Conservation (phyloP, 192 early-diverging fungal genomes). For the Rhizophagus sp. region DNA sequence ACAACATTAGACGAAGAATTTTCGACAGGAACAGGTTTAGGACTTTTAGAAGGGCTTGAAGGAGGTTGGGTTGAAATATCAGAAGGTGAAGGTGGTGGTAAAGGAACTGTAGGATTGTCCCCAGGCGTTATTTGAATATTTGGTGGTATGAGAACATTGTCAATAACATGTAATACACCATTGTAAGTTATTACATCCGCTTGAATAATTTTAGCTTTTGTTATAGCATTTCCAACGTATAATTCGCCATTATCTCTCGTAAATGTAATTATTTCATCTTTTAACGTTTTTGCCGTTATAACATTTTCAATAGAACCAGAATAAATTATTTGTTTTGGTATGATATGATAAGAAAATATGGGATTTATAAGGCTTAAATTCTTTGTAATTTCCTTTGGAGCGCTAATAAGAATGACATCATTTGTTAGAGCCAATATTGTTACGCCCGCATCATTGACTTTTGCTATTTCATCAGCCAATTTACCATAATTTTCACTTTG, state of each 20-base stretch:
- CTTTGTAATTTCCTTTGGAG: not conserved
- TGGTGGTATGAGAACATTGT: not conserved
- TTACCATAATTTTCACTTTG: not conserved
- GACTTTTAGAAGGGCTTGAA: too few relatives aligned
- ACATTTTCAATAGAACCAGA: not conserved
- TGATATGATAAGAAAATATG: not conserved
- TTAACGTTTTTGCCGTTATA: not conserved
- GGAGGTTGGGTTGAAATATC: too few relatives aligned
- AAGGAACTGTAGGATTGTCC: too few relatives aligned
- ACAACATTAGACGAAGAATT: too few relatives aligned
- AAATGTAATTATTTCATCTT: not conserved
- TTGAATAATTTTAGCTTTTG: not conserved
- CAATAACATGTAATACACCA: not conserved
- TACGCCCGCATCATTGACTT: not conserved
- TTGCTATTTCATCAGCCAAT: not conserved
- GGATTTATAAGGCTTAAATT: not conserved
- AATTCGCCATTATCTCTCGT: not conserved
- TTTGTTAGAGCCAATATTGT: not conserved
- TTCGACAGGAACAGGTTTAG: too few relatives aligned
- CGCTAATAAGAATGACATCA: not conserved
- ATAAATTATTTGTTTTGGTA: not conserved
- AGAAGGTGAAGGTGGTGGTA: too few relatives aligned
- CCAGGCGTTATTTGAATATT: not conserved
- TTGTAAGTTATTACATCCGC: not conserved
- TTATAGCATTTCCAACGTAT: not conserved